Base-by-base conservation (phyloP, 805 yeast genomes). In the Wickerhamomyces silvicola region DNA sequence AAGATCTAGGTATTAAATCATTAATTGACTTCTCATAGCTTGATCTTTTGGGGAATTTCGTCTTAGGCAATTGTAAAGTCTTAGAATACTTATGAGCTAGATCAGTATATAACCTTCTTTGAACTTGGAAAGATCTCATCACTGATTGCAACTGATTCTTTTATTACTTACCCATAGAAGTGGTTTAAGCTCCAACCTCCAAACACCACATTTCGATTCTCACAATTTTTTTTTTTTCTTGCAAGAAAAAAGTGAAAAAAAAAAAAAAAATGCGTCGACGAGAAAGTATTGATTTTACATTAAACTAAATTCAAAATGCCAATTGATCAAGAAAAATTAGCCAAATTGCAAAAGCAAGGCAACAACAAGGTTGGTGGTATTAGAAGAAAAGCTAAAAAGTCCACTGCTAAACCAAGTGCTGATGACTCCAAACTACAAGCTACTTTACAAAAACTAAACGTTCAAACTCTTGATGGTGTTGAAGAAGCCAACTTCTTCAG, bases 401-500 rank as follows among this genome's bases (percentile, higher is more conserved):
- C 67, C 50, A 68, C 66, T 58, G 66, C 70, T 59, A 62, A 74
- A 52, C 57, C 72, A 41, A 86, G 82, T 42, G 86, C 78, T 54
- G 95, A 87, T 58, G 95, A 88, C 69, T 72, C 86, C 64, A 87
- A 88, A 68, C 74, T 90, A 62, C 87, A 85, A 68, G 83, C 79
- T 52, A 77, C 90, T 56, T 72, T 90, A 66, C 81, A 78, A 63
- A 87, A 88, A 70, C 72, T 90, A 62, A 81, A 83, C 66, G 94
- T 88, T 46, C 84, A 81, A 66, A 81, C 86, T 54, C 68, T 90
- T 52, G 87, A 82, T 48, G 86, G 83, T 56, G 80, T 90, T 55
- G 94, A 86, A 62, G 97, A 90, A 72, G 97, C 95, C 57, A 90
- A 88, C 78, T 84, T 90, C 74, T 88, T 92, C 83, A 82, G 74